phyloP scores from a whole-genome alignment of 495 filamentous ascomycete species.

The Neurospora sp. region DNA sequence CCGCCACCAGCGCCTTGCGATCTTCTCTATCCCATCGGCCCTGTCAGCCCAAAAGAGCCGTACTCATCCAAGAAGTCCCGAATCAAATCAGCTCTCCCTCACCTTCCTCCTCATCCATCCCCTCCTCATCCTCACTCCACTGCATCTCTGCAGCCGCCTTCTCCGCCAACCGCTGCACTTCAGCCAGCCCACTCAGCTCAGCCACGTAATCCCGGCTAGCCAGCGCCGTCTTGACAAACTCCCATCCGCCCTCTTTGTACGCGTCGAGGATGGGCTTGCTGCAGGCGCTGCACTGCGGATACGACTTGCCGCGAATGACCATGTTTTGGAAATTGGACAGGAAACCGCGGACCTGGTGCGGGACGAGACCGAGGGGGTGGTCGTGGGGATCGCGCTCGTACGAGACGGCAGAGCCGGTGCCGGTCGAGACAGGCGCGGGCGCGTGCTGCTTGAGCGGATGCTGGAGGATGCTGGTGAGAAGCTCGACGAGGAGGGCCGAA shows the following conservation, averaged over 20 bases:
- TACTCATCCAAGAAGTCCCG: neutral
- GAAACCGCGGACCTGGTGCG: constrained; percentile 89
- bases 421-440: constrained; percentile 33
- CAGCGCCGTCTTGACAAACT: constrained; percentile 78
- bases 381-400: constrained; percentile 48
- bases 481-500: constrained; percentile 83
- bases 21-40: neutral
- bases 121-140: constrained; percentile 37
- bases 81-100: constrained; percentile 30
- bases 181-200: constrained; percentile 80
- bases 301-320: constrained; percentile 67
- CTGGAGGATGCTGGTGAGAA: constrained; percentile 79
- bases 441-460: constrained; percentile 61
- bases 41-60: neutral
- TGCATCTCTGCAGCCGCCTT: constrained; percentile 31
- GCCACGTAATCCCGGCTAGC: constrained; percentile 80
- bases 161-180: constrained; percentile 80
- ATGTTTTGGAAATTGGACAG: constrained; percentile 80
- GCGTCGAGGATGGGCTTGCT: constrained; percentile 62
- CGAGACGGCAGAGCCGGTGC: constrained; percentile 14
- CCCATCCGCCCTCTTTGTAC: constrained; percentile 70
- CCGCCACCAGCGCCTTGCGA: neutral
- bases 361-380: constrained; percentile 78
- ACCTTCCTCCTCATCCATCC: constrained; percentile 32
- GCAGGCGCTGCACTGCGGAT: constrained; percentile 88